These are phyloP conservation scores for Coleophoma cylindrospora DNA, from an alignment of 2,329 filamentous ascomycete species.

Conservation along the genomic window DNA sequence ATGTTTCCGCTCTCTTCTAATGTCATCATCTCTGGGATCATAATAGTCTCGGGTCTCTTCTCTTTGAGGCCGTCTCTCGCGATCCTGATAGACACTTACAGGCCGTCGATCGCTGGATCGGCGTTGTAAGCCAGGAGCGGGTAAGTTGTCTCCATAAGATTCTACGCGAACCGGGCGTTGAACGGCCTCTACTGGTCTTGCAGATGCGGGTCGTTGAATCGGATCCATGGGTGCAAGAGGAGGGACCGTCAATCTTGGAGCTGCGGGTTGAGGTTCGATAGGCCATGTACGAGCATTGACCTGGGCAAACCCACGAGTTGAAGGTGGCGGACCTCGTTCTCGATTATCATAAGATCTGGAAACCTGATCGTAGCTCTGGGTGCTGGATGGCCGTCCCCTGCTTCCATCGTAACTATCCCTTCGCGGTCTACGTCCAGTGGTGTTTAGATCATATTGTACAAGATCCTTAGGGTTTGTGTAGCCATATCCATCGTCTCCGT, in stretches of 20 bases:
- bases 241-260: conserved; percentile 39
- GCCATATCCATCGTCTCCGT: conserved; percentile 55
- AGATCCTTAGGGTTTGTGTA: conserved; percentile 61
- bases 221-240: conserved; percentile 21
- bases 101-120: conserved; percentile 29
- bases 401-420: conserved; percentile 49
- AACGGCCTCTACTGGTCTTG: background rate
- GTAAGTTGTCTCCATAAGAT: conserved; percentile 9
- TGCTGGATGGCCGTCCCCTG: conserved; percentile 27
- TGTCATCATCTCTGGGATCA: conserved; percentile 22
- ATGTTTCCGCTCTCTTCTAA: conserved; percentile 10
- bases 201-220: conserved; percentile 14
- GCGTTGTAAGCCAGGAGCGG: conserved; percentile 11
- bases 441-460: conserved; percentile 55
- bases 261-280: conserved; percentile 38
- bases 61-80: conserved; percentile 13
- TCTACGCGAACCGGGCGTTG: conserved; percentile 9
- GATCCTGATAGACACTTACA: conserved; percentile 22
- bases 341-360: conserved; percentile 33
- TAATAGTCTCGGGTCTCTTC: conserved; percentile 22
- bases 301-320: conserved; percentile 67
- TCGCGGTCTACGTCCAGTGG: conserved; percentile 36
- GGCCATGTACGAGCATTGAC: conserved; percentile 43
- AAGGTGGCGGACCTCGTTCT: conserved; percentile 53
- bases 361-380: conserved; percentile 21